Evolutionary conservation across 345 rosid genomes (phyloP), one percentile per base, ranked within the genome.

Genomic region (Eucalyptus pauciflora): DNA sequence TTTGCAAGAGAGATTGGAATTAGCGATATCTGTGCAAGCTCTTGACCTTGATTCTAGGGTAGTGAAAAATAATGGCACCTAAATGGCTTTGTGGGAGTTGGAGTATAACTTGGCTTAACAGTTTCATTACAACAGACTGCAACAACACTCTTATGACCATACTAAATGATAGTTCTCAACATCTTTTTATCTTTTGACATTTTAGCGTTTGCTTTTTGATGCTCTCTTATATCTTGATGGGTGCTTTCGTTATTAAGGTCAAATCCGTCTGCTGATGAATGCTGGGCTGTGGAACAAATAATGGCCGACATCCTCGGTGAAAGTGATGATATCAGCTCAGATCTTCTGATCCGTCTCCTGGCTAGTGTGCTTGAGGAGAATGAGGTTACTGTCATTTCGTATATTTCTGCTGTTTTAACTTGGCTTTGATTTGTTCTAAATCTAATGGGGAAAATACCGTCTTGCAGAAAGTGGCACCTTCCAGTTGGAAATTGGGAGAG

Each of bases 301-400:
- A 95, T 96, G 99, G 93, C 94, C 14, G 50, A 93, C 79, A 91
- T 94, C 56, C 88, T 96, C 50, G 93, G 91, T 88, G 94, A 96
- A 95, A 94, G 93, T 86, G 98, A 96, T 25, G 93, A 91, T 41
- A 88, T 96, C 50, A 92, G 96, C 50, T 27, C 79, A 86, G 95
- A 90, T 90, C 92, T 96, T 90, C 94, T 96, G 52, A 86, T 86
- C 81, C 81, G 86, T 58, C 97, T 96, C 89, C 91, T 96, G 91
- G 90, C 92, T 86, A 92, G 93, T 92, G 93, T 94, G 62, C 91
- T 91, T 88, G 90, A 93, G 88, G 96, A 93, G 79, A 93, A 92
- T 86, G 94, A 93, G 96, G 99, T 95, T 60, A 86, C 88, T 88
- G 49, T 88, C 69, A 20, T 41, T 83, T 89, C 0, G 2, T 8